Evolutionary conservation across 306 rosid species (phyloP).

Genomic region (Cajanus cajan): DNA sequence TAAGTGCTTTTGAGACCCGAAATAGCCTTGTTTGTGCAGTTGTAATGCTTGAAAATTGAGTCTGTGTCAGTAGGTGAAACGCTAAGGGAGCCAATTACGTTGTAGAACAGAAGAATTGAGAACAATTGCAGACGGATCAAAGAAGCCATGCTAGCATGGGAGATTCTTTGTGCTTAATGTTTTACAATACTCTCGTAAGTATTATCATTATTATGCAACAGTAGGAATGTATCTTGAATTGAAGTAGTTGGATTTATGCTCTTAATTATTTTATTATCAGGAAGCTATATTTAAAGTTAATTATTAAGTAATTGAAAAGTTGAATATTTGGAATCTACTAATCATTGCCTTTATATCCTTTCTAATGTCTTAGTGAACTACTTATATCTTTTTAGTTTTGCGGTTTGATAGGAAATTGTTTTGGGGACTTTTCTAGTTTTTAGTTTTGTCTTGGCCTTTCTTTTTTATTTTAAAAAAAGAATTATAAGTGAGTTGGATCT

Average conservation of each 20-base stretch:
- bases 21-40: conserved; percentile 10
- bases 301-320: neutral
- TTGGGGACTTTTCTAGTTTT: too few species aligned
- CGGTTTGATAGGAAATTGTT: too few species aligned
- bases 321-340: neutral
- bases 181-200: neutral
- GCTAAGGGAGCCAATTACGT: neutral
- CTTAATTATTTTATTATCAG: neutral
- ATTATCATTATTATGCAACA: neutral
- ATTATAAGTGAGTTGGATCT: too few species aligned
- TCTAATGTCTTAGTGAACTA: neutral
- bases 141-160: conserved; percentile 19
- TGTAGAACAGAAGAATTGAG: conserved; percentile 16
- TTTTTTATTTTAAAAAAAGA: too few species aligned
- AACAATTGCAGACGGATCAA: neutral
- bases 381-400: too few species aligned
- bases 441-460: too few species aligned
- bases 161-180: neutral
- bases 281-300: neutral
- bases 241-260: neutral
- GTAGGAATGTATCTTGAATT: neutral
- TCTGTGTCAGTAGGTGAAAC: conserved; percentile 14
- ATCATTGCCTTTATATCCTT: neutral
- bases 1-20: conserved; percentile 25
- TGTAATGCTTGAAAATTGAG: conserved; percentile 11